phyloP scores from a whole-genome alignment of 495 filamentous ascomycete genomes.

The Hypoxylon crocopeplum region DNA sequence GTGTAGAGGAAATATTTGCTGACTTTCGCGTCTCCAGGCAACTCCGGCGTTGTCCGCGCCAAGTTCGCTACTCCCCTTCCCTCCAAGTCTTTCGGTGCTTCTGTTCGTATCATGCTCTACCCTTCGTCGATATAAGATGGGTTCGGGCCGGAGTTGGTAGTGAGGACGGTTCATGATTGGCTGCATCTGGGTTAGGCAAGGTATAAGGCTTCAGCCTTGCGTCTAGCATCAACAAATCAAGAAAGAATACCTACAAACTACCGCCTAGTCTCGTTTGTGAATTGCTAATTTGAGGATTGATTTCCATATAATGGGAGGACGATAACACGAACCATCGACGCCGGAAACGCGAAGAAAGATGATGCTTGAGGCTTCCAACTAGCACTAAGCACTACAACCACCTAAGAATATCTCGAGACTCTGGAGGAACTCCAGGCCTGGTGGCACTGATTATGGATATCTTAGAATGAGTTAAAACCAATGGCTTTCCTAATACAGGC shows the following conservation, averaged over 20 bases:
- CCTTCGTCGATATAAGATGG: slow-evolving; percentile 74
- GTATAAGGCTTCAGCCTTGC: slow-evolving; percentile 53
- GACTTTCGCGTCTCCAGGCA: slow-evolving; percentile 62
- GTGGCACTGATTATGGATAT: slow-evolving; percentile 9
- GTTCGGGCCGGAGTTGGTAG: slow-evolving; percentile 60
- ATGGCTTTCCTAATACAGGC: slow-evolving; percentile 20
- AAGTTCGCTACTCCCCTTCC: slow-evolving; percentile 96
- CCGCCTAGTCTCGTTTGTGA: slow-evolving; percentile 24
- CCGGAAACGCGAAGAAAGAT: slow-evolving; percentile 7
- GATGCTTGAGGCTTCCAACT: not conserved
- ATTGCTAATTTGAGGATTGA: slow-evolving; percentile 21
- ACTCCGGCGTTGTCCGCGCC: slow-evolving; percentile 94
- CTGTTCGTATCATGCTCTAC: slow-evolving; percentile 98
- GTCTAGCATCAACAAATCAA: slow-evolving; percentile 46
- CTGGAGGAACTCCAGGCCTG: slow-evolving; percentile 2
- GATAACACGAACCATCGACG: slow-evolving; percentile 6
- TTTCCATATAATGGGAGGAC: slow-evolving; percentile 14
- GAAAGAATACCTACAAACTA: slow-evolving; percentile 40
- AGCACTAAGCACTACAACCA: slow-evolving; percentile 9
- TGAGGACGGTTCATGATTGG: slow-evolving; percentile 61
- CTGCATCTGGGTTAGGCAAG: slow-evolving; percentile 61
- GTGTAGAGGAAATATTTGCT: slow-evolving; percentile 1
- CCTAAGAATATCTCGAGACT: slow-evolving; percentile 8
- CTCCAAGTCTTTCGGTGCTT: slow-evolving; percentile 93
- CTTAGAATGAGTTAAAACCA: slow-evolving; percentile 6